Evolutionary conservation across 257 asterid species (phyloP).

Genomic region (Penstemon eatonii): DNA sequence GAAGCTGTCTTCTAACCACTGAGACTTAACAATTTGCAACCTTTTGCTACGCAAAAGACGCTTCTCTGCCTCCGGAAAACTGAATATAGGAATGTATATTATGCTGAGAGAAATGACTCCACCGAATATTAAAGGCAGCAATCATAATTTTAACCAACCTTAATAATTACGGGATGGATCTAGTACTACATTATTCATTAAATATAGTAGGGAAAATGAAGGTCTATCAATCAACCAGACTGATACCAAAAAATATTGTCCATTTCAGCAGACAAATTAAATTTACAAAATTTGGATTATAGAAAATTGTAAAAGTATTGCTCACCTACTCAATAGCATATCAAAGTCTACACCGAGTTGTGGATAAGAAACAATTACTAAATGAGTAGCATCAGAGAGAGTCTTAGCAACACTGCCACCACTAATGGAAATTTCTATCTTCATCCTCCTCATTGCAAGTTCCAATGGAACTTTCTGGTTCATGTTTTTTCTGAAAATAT

Average conservation of each 20-base stretch:
- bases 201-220: neutral
- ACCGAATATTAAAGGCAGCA: slow-evolving; percentile 5
- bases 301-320: neutral
- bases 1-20: slow-evolving; percentile 81
- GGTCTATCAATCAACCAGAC: slow-evolving; percentile 14
- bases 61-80: slow-evolving; percentile 65
- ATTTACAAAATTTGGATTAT: neutral
- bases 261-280: slow-evolving; percentile 23
- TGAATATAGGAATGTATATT: slow-evolving; percentile 33
- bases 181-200: neutral
- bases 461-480: slow-evolving; percentile 59
- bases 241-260: neutral
- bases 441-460: slow-evolving; percentile 75
- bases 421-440: slow-evolving; percentile 61
- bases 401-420: slow-evolving; percentile 68
- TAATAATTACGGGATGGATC: neutral
- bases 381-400: slow-evolving; percentile 74
- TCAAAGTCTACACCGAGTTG: slow-evolving; percentile 47
- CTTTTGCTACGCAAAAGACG: slow-evolving; percentile 44
- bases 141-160: slow-evolving; percentile 4
- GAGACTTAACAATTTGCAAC: slow-evolving; percentile 64
- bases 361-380: slow-evolving; percentile 55
- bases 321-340: slow-evolving; percentile 58
- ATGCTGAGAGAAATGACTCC: slow-evolving; percentile 8
- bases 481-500: slow-evolving; percentile 41